These are phyloP conservation scores for Lactarius akahatsu DNA, from an alignment of 768 basidiomycete genomes.

Conservation along the genomic window DNA sequence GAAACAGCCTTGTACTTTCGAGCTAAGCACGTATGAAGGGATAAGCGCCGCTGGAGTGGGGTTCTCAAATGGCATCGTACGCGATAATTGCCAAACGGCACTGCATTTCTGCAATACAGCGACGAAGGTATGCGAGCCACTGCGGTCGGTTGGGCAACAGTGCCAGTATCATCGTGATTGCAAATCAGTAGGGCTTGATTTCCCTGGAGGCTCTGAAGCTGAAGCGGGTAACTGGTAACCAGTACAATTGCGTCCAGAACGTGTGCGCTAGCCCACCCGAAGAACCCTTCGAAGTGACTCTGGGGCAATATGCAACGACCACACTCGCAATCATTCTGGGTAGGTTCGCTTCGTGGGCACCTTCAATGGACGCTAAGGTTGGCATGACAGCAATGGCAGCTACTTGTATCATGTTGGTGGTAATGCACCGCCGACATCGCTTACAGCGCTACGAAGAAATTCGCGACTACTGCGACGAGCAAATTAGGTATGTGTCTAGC, in stretches of 20 bases:
- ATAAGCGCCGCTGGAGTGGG: conserved; percentile 13
- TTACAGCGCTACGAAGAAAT: conserved; percentile 27
- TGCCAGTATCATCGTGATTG: conserved; percentile 29
- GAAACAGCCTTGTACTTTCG: conserved; percentile 40
- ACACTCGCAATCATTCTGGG: conserved; percentile 27
- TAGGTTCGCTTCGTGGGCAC: conserved; percentile 8
- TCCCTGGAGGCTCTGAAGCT: background rate
- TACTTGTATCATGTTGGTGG: conserved; percentile 28
- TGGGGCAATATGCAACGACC: conserved; percentile 30
- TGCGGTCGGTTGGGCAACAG: conserved; percentile 14
- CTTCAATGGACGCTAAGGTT: conserved; percentile 2
- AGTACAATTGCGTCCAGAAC: conserved; percentile 28
- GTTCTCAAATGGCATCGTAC: conserved; percentile 23
- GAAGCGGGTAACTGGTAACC: background rate
- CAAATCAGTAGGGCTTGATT: conserved; percentile 15
- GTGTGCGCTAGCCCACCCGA: conserved; percentile 29
- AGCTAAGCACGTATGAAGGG: conserved; percentile 41
- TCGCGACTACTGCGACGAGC: conserved; percentile 28
- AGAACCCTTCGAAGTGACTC: conserved; percentile 26
- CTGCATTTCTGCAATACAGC: conserved; percentile 23
- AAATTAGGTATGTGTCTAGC: conserved; percentile 22
- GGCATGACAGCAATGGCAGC: conserved; percentile 26
- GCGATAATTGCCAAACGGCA: conserved; percentile 29
- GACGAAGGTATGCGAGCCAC: conserved; percentile 21
- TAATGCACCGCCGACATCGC: conserved; percentile 29